Evolutionary conservation across 768 basidiomycete genomes (phyloP).

Genomic region (Psilocybe cubensis): DNA sequence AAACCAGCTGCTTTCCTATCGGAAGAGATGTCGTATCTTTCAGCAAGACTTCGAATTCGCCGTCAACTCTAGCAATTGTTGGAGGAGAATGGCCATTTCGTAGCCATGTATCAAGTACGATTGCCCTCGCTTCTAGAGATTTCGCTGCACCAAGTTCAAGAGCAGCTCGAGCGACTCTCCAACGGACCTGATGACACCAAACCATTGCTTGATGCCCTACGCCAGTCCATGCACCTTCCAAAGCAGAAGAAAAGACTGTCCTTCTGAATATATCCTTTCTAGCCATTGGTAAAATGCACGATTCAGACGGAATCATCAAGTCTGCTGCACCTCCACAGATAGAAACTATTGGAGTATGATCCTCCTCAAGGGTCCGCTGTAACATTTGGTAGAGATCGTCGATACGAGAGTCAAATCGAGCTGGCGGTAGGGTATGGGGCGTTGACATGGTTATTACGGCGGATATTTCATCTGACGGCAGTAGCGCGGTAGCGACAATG

Average conservation of each 20-base stretch:
- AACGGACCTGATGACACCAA: constrained; percentile 98
- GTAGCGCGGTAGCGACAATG: constrained; percentile 80
- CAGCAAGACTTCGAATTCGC: constrained; percentile 19
- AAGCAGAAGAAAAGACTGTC: constrained; percentile 81
- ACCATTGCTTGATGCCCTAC: constrained; percentile 97
- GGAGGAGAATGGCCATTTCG: constrained; percentile 60
- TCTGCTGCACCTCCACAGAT: constrained; percentile 94
- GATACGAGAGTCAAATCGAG: constrained; percentile 81
- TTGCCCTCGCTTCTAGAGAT: constrained; percentile 29
- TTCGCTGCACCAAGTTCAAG: constrained; percentile 60
- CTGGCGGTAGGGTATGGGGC: constrained; percentile 87
- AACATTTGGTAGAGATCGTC: constrained; percentile 70
- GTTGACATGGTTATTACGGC: constrained; percentile 96
- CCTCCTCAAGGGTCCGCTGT: constrained; percentile 38
- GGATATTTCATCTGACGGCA: constrained; percentile 68
- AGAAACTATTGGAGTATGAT: constrained; percentile 74
- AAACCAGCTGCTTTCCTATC: constrained; percentile 38
- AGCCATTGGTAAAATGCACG: constrained; percentile 63
- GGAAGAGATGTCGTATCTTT: constrained; percentile 34
- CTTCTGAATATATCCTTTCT: constrained; percentile 43
- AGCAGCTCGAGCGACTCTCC: constrained; percentile 80
- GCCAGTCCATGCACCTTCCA: constrained; percentile 94
- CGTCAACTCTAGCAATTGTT: constrained; percentile 16
- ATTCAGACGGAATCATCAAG: constrained; percentile 89
- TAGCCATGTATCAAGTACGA: constrained; percentile 67